Base-by-base conservation (phyloP, 768 basidiomycete species). In the Suillus decipiens region DNA sequence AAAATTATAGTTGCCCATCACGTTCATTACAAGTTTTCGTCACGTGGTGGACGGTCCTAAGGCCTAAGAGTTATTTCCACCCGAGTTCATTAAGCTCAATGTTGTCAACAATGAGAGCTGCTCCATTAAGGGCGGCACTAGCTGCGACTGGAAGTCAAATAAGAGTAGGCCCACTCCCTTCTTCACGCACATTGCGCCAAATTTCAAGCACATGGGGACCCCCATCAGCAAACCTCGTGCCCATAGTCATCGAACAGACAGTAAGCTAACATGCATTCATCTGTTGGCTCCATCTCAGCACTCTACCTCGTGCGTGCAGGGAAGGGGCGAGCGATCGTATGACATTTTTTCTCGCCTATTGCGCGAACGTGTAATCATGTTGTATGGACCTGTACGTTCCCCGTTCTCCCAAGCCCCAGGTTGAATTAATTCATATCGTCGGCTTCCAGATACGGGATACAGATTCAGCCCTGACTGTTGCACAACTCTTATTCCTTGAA, bases 281-380 rank as follows among this genome's bases (percentile, higher is more conserved):
- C 12, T 51, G 59, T 61, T 47, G 42, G 54, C 59, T 17, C 22
- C 22, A 22, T 45, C 68, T 74, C 67, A 73, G 15, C 36, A 56
- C 37, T 9, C 55, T 22, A 17, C 58, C 50, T 61, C 68, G 50
- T 63, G 55, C 62, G 58, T 59, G 3, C 67, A 93, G 90, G 90
- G 90, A 53, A 84, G 93, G 70, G 92, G 93, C 14, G 93, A 94
- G 76, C 83, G 93, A 42, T 93, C 92, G 33, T 96, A 97, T 78
- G 96, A 98, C 72, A 97, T 99, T 62, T 99, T 95, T 77, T 98
- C 96, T 42, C 86, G 96, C 24, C 82, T 99, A 56, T 81, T 99
- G 43, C 82, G 93, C 66, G 96, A 99, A 73, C 85, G 96, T 57
- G 96, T 98, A 41, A 92, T 99, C 69, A 97, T 98, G 89, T 82